Conservation (phyloP, 1,139 yeast species). For the Sporopachydermia cereana region DNA sequence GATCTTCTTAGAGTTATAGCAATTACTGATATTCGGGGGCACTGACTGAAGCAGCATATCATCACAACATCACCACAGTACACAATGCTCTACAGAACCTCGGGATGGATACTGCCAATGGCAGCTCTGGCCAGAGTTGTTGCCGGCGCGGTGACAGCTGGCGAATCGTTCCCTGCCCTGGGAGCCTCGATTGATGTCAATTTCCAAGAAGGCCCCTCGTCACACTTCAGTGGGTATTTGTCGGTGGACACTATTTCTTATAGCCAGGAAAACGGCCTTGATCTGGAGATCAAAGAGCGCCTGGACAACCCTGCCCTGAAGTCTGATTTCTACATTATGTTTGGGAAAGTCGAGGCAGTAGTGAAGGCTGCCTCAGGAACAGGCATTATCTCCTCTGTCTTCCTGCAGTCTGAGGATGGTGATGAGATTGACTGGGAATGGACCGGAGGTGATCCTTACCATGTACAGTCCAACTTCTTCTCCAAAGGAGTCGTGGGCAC, state of each 20-base stretch:
- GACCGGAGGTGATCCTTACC: conserved; percentile 62
- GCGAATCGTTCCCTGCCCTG: conserved; percentile 17
- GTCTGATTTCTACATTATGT: conserved; percentile 76
- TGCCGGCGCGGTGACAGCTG: neutral
- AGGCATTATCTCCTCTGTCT: conserved; percentile 73
- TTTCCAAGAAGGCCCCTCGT: conserved; percentile 18
- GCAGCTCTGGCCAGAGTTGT: neutral
- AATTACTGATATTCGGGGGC: no score
- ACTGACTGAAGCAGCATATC: no score
- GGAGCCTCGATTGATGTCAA: conserved; percentile 18
- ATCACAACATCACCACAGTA: no score
- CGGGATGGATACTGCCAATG: neutral
- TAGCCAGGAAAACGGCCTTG: conserved; percentile 40
- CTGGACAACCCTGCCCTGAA: conserved; percentile 66
- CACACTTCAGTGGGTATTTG: conserved; percentile 13
- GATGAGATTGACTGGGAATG: conserved; percentile 86
- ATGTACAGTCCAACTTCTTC: conserved; percentile 74
- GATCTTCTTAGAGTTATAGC: no score
- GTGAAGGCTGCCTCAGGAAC: conserved; percentile 62
- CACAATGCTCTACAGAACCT: no score
- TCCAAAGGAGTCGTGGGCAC: conserved; percentile 67
- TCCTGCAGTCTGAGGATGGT: conserved; percentile 71
- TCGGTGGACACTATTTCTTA: conserved; percentile 18
- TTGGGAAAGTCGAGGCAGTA: conserved; percentile 67
- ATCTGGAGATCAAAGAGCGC: conserved; percentile 43